These are phyloP conservation scores for Leccinum angustisporum DNA, from an alignment of 1,284 basidiomycete genomes.

Conservation along the genomic window DNA sequence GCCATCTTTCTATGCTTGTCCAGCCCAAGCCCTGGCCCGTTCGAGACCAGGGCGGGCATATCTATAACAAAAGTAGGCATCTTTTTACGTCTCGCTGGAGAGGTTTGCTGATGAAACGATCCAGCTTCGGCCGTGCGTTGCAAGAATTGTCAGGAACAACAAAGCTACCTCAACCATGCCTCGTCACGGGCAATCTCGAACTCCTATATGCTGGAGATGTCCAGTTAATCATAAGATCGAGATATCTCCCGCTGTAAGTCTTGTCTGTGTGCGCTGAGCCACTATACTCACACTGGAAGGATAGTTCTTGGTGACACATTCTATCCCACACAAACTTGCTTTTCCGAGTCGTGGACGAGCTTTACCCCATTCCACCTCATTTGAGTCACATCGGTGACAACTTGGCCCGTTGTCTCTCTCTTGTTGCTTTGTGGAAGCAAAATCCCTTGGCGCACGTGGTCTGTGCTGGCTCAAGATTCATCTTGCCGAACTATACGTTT, in stretches of 20 bases:
- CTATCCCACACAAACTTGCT: slow-evolving; percentile 88
- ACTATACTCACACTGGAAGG: slow-evolving; percentile 4
- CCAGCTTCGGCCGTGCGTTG: slow-evolving; percentile 86
- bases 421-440: no score
- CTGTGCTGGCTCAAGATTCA: no score
- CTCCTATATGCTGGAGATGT: slow-evolving; percentile 89
- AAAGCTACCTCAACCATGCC: no score
- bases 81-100: not conserved
- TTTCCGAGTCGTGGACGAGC: slow-evolving; percentile 86
- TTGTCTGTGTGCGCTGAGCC: not conserved
- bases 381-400: slow-evolving; percentile 43
- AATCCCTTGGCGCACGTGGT: no score
- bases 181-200: slow-evolving; percentile 40
- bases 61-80: slow-evolving; percentile 69
- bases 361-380: slow-evolving; percentile 94
- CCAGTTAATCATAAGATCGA: slow-evolving; percentile 97
- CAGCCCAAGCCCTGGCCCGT: slow-evolving; percentile 87
- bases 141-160: slow-evolving; percentile 64
- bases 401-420: no score
- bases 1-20: slow-evolving; percentile 95
- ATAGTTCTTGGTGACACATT: slow-evolving; percentile 60
- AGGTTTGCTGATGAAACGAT: slow-evolving; percentile 7
- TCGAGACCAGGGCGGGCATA: slow-evolving; percentile 85
- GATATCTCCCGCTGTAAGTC: slow-evolving; percentile 60
- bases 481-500: no score